A percentile compares a stretch with the other conserved stretches of the same genome.
Evolutionary conservation across 208 protist species (phyloP).

Genomic region (Leishmania arabica): DNA sequence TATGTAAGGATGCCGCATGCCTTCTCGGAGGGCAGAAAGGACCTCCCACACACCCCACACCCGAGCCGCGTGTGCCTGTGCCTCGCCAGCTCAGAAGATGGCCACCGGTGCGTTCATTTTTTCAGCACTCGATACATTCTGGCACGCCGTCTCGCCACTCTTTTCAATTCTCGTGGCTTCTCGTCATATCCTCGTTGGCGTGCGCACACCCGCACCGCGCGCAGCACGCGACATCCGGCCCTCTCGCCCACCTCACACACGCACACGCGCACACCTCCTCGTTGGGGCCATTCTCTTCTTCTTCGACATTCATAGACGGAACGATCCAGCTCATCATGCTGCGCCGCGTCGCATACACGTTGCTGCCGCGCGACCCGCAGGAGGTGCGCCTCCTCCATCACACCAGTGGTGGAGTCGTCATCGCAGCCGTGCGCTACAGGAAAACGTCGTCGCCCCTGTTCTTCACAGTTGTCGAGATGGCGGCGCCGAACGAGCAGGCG

Average conservation of each 20-base stretch:
- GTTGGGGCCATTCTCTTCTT: neutral
- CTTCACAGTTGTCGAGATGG: constrained; percentile 40
- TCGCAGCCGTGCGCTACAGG: constrained; percentile 27
- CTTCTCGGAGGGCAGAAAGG: neutral
- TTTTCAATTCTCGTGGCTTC: neutral
- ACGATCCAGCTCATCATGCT: constrained; percentile 21
- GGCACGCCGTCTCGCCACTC: neutral
- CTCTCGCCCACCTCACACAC: neutral
- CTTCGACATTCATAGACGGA: neutral
- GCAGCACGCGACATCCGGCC: neutral
- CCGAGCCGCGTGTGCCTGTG: neutral
- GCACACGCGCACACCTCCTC: neutral
- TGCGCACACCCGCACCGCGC: neutral
- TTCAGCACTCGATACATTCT: neutral
- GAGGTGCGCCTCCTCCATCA: constrained; percentile 38
- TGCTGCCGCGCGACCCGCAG: constrained; percentile 29
- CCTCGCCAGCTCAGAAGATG: neutral
- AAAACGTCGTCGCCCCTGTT: constrained; percentile 20
- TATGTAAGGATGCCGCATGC: neutral
- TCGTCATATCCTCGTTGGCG: neutral
- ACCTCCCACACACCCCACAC: neutral
- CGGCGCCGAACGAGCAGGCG: constrained; percentile 30
- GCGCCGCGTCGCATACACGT: constrained; percentile 29
- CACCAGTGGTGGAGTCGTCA: constrained; percentile 30
- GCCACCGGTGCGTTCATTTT: neutral